These are phyloP conservation scores for Aureobasidium sp. DNA, from an alignment of 2,329 filamentous ascomycete genomes.

Conservation along the genomic window DNA sequence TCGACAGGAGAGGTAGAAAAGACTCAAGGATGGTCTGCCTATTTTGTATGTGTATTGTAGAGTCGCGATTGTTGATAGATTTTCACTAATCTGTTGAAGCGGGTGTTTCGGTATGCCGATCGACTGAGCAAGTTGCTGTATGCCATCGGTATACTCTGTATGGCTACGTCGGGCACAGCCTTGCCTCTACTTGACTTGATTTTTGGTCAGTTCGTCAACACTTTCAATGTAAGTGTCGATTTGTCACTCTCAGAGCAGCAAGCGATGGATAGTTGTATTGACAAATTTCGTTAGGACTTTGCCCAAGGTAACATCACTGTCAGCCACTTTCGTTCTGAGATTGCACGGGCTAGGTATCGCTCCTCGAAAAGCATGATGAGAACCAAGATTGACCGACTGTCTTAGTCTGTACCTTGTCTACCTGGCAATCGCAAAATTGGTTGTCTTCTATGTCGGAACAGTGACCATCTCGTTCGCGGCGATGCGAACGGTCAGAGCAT, in stretches of 20 bases:
- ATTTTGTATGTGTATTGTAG: neutral
- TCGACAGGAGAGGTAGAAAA: neutral
- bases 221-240: conserved; percentile 45
- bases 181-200: conserved; percentile 41
- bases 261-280: no score
- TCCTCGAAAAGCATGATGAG: no score
- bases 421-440: conserved; percentile 54
- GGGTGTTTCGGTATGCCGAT: neutral
- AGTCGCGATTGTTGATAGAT: neutral
- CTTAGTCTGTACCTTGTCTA: conserved; percentile 51
- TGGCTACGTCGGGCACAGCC: neutral
- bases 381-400: no score
- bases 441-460: conserved; percentile 55
- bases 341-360: conserved; percentile 80
- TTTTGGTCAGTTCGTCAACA: conserved; percentile 58
- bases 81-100: neutral
- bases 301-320: conserved; percentile 42
- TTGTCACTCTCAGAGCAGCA: no score
- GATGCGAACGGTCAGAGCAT: conserved; percentile 52
- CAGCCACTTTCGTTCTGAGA: conserved; percentile 49
- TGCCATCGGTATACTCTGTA: neutral
- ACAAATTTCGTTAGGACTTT: conserved; percentile 31
- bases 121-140: neutral
- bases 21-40: neutral
- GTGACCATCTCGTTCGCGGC: conserved; percentile 56